phyloP scores from a whole-genome alignment of 2,329 filamentous ascomycete genomes.

The Colletotrichum sp. region DNA sequence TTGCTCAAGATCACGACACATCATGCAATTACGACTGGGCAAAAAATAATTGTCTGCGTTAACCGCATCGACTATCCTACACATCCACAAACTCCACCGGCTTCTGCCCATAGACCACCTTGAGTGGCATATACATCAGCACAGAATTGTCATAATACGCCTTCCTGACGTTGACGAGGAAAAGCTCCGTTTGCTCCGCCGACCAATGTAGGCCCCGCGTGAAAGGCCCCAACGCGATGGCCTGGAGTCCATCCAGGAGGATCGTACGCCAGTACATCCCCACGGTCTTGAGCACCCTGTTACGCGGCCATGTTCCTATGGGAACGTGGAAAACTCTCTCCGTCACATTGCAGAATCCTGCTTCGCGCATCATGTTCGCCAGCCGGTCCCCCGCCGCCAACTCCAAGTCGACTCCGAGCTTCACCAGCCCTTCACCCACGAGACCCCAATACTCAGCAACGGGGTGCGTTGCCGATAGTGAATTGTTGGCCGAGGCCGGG shows the following conservation, averaged over 20 bases:
- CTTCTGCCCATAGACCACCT: constrained; percentile 61
- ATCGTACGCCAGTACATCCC: constrained; percentile 58
- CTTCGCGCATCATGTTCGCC: constrained; percentile 50
- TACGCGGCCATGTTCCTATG: constrained; percentile 59
- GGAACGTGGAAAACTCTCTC: constrained; percentile 57
- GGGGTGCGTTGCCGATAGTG: constrained; percentile 42
- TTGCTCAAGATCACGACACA: neutral
- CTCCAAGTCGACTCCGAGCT: constrained; percentile 53
- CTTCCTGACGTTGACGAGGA: constrained; percentile 52
- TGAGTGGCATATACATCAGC: constrained; percentile 60
- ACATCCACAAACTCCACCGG: constrained; percentile 20
- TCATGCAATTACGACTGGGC: neutral
- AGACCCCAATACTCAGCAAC: constrained; percentile 53
- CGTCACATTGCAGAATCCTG: constrained; percentile 57
- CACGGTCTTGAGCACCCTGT: constrained; percentile 55
- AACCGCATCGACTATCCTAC: neutral
- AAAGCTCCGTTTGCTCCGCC: constrained; percentile 52
- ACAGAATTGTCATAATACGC: constrained; percentile 50
- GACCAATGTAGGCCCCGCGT: constrained; percentile 54
- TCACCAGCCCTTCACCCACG: constrained; percentile 47
- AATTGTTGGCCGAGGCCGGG: constrained; percentile 47
- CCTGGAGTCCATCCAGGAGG: constrained; percentile 54
- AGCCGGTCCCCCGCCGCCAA: constrained; percentile 46
- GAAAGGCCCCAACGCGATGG: constrained; percentile 57
- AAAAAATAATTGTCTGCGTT: neutral